phyloP scores from a whole-genome alignment of 2,329 filamentous ascomycete species.

The Penicillium rolfsii region DNA sequence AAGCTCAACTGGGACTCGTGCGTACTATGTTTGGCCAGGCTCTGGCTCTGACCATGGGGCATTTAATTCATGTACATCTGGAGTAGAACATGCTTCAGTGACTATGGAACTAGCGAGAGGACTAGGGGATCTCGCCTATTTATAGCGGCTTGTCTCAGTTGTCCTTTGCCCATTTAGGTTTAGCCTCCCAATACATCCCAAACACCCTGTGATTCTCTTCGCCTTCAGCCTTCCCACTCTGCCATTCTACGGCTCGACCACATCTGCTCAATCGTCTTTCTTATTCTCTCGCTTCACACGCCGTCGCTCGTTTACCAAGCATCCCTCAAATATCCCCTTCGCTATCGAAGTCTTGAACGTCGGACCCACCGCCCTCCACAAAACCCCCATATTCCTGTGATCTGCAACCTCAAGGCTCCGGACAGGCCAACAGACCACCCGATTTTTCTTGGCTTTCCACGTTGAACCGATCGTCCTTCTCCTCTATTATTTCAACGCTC shows the following conservation, averaged over 20 bases:
- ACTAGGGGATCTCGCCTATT: constrained; percentile 17
- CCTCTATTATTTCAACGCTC: not conserved
- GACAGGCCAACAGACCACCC: constrained; percentile 13
- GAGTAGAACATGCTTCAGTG: not conserved
- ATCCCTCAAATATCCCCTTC: constrained; percentile 3
- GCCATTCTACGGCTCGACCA: not conserved
- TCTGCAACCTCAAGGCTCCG: constrained; percentile 24
- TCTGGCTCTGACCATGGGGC: not conserved
- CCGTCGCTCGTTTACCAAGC: constrained; percentile 19
- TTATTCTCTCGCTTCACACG: constrained; percentile 8
- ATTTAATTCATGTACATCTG: not conserved
- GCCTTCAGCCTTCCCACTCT: constrained; percentile 1
- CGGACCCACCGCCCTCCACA: constrained; percentile 1
- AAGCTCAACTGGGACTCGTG: not conserved
- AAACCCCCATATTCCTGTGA: constrained; percentile 20
- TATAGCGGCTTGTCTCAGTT: constrained; percentile 32
- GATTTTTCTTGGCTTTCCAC: constrained; percentile 19
- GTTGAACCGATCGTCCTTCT: constrained; percentile 11
- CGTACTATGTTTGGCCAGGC: not conserved
- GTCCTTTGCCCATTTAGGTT: constrained; percentile 22
- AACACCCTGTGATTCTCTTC: constrained; percentile 19
- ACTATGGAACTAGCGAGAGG: not conserved
- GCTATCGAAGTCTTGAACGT: constrained; percentile 7
- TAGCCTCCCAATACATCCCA: constrained; percentile 28
- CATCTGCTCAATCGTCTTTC: not conserved